A percentile compares a stretch with the other conserved stretches of the same genome.
Conservation (phyloP, 345 rosid genomes). For the Salix exigua region DNA sequence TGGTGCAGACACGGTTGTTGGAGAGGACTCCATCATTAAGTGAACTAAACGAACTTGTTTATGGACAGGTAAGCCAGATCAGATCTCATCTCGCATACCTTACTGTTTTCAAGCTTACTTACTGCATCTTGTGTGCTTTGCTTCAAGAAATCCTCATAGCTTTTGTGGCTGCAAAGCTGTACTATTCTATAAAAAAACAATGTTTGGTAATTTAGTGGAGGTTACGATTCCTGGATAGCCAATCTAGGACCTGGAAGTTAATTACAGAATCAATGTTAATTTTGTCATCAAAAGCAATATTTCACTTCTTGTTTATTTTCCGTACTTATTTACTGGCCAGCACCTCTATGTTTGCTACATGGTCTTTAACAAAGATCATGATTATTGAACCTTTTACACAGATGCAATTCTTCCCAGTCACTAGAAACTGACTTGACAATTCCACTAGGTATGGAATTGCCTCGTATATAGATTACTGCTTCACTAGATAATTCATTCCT, state of each 20-base stretch:
- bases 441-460: not conserved
- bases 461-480: not conserved
- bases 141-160: not conserved
- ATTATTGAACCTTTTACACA: not conserved
- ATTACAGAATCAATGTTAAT: not conserved
- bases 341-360: not conserved
- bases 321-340: not conserved
- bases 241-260: too few species aligned
- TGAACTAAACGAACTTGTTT: slow-evolving; percentile 88
- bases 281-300: not conserved
- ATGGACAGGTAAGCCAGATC: slow-evolving; percentile 72
- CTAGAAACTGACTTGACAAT: not conserved
- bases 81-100: not conserved
- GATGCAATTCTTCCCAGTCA: not conserved
- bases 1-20: slow-evolving; percentile 62
- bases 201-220: not conserved
- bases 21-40: slow-evolving; percentile 94
- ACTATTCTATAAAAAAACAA: too few species aligned
- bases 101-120: not conserved
- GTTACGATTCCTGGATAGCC: not conserved
- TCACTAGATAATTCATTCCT: not conserved
- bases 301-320: not conserved
- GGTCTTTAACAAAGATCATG: not conserved
- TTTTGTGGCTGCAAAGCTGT: not conserved
- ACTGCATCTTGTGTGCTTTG: not conserved